These are phyloP conservation scores for Quercus lobata DNA, from an alignment of 331 rosid genomes.

Conservation along the genomic window DNA sequence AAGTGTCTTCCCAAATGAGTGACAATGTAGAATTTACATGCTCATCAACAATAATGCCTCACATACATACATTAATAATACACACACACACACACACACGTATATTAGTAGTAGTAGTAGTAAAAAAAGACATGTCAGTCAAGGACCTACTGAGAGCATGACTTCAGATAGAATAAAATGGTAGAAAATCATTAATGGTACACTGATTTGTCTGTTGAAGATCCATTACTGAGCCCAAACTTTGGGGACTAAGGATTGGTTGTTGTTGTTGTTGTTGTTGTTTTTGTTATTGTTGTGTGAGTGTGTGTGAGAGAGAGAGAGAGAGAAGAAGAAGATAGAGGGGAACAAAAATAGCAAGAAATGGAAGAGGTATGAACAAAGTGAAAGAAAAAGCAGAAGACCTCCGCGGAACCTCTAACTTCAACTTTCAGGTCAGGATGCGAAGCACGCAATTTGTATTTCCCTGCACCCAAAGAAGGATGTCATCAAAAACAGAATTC, in stretches of 20 bases:
- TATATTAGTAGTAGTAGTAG: too few species aligned
- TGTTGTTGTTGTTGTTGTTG: not conserved
- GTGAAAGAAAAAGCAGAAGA: constrained; percentile 28
- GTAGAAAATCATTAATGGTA: too few species aligned
- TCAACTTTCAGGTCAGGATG: constrained; percentile 78
- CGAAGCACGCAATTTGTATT: constrained; percentile 66
- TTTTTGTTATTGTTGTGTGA: not conserved
- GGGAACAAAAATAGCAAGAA: constrained; percentile 2
- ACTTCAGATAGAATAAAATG: too few species aligned
- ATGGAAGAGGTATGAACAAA: constrained; percentile 23
- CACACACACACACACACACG: too few species aligned
- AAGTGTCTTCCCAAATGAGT: constrained; percentile 19
- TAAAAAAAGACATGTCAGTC: too few species aligned
- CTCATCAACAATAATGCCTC: constrained; percentile 1
- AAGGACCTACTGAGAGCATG: too few species aligned
- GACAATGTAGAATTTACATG: constrained; percentile 13
- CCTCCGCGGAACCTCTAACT: constrained; percentile 80
- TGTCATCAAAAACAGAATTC: not conserved
- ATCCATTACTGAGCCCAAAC: too few species aligned
- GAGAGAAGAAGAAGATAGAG: not conserved
- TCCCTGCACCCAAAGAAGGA: constrained; percentile 54
- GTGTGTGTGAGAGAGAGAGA: not conserved
- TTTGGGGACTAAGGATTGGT: too few species aligned
- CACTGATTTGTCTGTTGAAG: too few species aligned
- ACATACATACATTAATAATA: not conserved